Base-by-base conservation (phyloP, 208 protist species). In the Tetramitus jugosus region DNA sequence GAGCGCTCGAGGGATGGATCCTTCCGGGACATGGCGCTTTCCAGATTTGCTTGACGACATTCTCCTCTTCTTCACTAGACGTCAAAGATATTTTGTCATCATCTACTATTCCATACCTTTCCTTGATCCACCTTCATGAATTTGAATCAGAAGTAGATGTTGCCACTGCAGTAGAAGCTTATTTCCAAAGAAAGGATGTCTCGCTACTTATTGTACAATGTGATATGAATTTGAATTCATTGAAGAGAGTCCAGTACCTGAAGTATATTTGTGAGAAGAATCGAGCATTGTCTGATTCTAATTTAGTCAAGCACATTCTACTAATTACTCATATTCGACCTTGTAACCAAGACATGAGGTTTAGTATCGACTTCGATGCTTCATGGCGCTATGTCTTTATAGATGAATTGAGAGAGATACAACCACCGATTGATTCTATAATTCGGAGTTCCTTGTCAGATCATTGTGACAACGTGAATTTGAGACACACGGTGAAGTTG, bases 261-360 rank as follows among this genome's bases (percentile, higher is more conserved):
- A 71, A 71, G 39, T 71, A 37, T 33, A 71, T 71, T 26, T 37
- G 26, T 49, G n/a, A 71, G 35, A 71, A 49, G 31, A 17, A 71
- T 8, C 43, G 65, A 49, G n/a, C n/a, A n/a, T n/a, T n/a, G n/a
- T n/a, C n/a, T n/a, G n/a, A n/a, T n/a, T 26, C 0, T 33, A 62
- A 4, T 29, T 7, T 8, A 62, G 14, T 3, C 20, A 62, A 23
- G 8, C 29, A 35, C 29, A 62, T 62, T 26, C 29, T 62, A 33
- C 29, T 62, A 7, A 4, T 62, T 33, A 62, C 29, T 26, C 56
- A 62, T 62, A 29, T 26, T 7, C 10, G 3, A 7, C 56, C 56
- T 7, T 62, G 10, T 35, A 23, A 33, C 56, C 14, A 33, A 23
- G 56, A 56, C 20, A 69, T 4, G 23, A 17, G 23, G 7, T 42